Evolutionary conservation across 164 flowering plant genomes (phyloP).

Genomic region (Annona cherimola): DNA sequence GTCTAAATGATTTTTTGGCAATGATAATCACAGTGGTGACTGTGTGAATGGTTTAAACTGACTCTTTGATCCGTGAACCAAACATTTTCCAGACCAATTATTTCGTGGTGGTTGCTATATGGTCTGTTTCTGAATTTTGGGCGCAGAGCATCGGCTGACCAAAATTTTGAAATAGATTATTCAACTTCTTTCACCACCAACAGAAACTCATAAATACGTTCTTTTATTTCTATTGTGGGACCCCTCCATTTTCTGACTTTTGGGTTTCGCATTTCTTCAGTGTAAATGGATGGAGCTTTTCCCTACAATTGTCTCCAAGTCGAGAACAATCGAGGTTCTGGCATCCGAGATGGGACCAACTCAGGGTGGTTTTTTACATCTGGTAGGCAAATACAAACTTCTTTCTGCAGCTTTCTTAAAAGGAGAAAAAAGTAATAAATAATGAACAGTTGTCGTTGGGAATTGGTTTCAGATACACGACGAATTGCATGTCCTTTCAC

Average conservation of each 20-base stretch:
- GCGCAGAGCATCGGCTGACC: too few relatives aligned
- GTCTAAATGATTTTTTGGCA: neutral
- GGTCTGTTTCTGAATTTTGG: too few relatives aligned
- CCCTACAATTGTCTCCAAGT: slow-evolving; percentile 50
- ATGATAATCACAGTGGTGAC: neutral
- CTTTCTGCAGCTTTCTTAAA: too few relatives aligned
- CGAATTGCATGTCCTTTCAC: slow-evolving; percentile 68
- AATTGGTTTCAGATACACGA: slow-evolving; percentile 54
- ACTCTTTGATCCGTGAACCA: neutral
- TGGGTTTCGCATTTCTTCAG: slow-evolving; percentile 25
- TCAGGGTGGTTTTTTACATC: slow-evolving; percentile 50
- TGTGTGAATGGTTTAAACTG: neutral
- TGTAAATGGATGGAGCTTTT: slow-evolving; percentile 63
- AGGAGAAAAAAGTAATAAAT: too few relatives aligned
- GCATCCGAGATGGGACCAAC: slow-evolving; percentile 44
- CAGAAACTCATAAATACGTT: too few relatives aligned
- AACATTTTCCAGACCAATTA: neutral
- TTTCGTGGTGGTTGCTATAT: too few relatives aligned
- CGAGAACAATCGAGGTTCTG: slow-evolving; percentile 41
- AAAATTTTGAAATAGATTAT: too few relatives aligned
- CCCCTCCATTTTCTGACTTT: neutral
- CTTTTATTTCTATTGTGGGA: neutral
- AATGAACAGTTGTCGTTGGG: neutral
- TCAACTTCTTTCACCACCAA: too few relatives aligned
- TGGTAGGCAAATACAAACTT: slow-evolving; percentile 34